A percentile compares a stretch with the other conserved stretches of the same genome.
Evolutionary conservation across 257 asterid genomes (phyloP).

Genomic region (Verbascum thapsus): DNA sequence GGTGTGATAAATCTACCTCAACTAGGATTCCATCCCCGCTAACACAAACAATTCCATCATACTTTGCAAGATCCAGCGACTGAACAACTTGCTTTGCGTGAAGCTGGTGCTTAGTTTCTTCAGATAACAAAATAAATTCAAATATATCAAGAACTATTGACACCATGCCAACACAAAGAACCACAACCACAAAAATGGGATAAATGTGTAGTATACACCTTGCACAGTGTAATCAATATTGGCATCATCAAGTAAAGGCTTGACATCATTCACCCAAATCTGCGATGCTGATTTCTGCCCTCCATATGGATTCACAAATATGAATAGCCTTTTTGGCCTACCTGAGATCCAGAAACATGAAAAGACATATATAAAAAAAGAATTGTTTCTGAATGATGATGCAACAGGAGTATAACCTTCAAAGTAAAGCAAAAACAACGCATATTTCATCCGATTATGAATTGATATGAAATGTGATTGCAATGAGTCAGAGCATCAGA

Average conservation of each 20-base stretch:
- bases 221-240: constrained; percentile 61
- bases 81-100: constrained; percentile 86
- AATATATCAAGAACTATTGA: constrained; percentile 18
- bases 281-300: constrained; percentile 79
- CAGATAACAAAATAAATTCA: constrained; percentile 26
- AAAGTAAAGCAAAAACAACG: background rate
- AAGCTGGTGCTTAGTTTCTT: constrained; percentile 76
- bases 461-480: no score
- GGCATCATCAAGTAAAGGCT: constrained; percentile 92
- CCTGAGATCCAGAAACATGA: constrained; percentile 52
- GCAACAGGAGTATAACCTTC: constrained; percentile 20
- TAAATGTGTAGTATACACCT: constrained; percentile 39
- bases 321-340: constrained; percentile 79
- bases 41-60: constrained; percentile 88
- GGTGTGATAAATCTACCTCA: constrained; percentile 54
- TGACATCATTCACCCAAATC: constrained; percentile 64
- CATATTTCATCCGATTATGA: no score
- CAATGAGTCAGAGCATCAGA: no score
- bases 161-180: background rate
- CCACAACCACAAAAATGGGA: background rate
- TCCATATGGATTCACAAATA: constrained; percentile 89
- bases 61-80: constrained; percentile 61
- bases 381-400: background rate
- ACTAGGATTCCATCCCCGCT: constrained; percentile 95
- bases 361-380: constrained; percentile 20